Percentiles rank a stretch among this genome's conserved stretches.
phyloP scores from a whole-genome alignment of 306 rosid genomes.

The Cicer bijugum region DNA sequence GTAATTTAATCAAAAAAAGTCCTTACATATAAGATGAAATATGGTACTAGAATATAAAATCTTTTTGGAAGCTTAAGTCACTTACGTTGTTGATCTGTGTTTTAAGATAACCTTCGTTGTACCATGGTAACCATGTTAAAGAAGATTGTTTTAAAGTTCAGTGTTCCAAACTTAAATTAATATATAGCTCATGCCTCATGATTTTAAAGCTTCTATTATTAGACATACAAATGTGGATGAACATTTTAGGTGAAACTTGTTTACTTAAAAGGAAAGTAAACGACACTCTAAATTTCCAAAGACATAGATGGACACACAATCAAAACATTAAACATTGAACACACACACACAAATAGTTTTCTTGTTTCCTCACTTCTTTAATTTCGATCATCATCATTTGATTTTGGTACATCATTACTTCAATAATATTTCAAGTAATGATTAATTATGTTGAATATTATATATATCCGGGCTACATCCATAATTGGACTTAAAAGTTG shows the following conservation, averaged over 20 bases:
- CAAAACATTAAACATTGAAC: constrained; percentile 15
- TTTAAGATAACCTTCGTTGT: too few species aligned
- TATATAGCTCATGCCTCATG: constrained; percentile 1
- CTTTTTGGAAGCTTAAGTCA: too few species aligned
- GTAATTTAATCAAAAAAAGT: too few species aligned
- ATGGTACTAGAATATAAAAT: too few species aligned
- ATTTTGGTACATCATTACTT: constrained; percentile 35
- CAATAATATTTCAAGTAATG: constrained; percentile 22
- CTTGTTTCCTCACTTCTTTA: constrained; percentile 39
- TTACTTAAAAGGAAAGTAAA: constrained; percentile 17
- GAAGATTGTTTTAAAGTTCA: too few species aligned
- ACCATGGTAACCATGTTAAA: too few species aligned
- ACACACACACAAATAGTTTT: not conserved
- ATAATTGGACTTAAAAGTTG: constrained; percentile 12
- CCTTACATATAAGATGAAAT: too few species aligned
- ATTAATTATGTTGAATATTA: constrained; percentile 25
- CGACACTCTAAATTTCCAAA: not conserved
- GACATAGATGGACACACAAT: constrained; percentile 32
- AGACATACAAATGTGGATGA: constrained; percentile 2
- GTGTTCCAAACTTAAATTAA: too few species aligned
- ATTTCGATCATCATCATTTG: constrained; percentile 37
- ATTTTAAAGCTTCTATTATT: constrained; percentile 33
- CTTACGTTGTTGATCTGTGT: too few species aligned
- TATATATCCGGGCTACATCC: constrained; percentile 7
- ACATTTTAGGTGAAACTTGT: not conserved